phyloP scores from a whole-genome alignment of 106 monocot species.

The Dendrobium officinale region DNA sequence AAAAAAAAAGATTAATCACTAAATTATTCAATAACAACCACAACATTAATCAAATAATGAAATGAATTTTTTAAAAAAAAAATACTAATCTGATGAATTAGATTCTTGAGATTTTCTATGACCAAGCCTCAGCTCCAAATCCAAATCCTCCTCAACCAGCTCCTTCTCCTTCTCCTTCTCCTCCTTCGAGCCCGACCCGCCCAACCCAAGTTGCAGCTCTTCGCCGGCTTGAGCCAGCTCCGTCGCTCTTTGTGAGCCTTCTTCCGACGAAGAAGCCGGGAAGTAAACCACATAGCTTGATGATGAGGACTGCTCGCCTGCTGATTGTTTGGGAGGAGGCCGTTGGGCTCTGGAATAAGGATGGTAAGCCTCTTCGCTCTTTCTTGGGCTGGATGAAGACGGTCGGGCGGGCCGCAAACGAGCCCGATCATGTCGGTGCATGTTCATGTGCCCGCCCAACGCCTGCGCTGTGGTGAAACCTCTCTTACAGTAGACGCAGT shows the following conservation, averaged over 20 bases:
- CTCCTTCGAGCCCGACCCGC: not conserved
- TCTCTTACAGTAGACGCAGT: slow-evolving; percentile 34
- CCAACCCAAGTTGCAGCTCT: not conserved
- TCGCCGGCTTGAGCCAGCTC: not conserved
- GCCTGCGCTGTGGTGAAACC: slow-evolving; percentile 35
- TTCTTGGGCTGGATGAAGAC: not conserved
- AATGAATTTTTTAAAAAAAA: not conserved
- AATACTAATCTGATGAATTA: not conserved
- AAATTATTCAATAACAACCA: too few relatives aligned
- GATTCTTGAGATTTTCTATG: not conserved
- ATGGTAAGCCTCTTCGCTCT: not conserved
- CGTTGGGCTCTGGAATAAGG: not conserved
- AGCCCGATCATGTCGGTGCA: slow-evolving; percentile 19
- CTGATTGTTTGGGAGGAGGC: not conserved
- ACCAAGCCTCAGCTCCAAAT: slow-evolving; percentile 28
- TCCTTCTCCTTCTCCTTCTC: not conserved
- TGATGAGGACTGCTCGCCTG: not conserved
- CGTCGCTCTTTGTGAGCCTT: not conserved
- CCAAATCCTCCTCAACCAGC: slow-evolving; percentile 9
- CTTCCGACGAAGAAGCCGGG: not conserved
- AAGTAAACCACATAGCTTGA: not conserved
- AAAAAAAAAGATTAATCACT: too few relatives aligned
- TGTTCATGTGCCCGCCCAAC: slow-evolving; percentile 38
- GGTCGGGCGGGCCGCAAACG: not conserved
- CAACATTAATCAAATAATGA: not conserved